Percentiles rank a stretch among this genome's conserved stretches.
These are phyloP conservation scores for Casuarina equisetifolia DNA, from an alignment of 306 rosid genomes.

Conservation along the genomic window DNA sequence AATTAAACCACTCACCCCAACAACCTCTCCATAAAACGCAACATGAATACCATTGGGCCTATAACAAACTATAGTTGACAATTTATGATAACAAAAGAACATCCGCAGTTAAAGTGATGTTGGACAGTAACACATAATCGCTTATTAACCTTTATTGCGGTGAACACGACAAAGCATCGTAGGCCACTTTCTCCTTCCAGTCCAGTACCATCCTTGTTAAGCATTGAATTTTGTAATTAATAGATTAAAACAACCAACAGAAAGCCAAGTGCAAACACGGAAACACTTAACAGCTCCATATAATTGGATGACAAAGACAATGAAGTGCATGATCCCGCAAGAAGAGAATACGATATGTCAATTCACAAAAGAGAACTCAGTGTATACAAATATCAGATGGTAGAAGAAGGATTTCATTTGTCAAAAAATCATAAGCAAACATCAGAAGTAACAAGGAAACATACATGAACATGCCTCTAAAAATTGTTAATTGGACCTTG, in stretches of 20 bases:
- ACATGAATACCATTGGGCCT: too few relatives aligned
- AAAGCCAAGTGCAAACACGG: neutral
- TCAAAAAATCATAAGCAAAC: conserved; percentile 28
- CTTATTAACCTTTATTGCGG: neutral
- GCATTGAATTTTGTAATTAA: neutral
- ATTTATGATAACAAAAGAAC: neutral
- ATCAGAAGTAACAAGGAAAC: conserved; percentile 25
- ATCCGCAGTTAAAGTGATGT: neutral
- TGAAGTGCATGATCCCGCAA: conserved; percentile 1
- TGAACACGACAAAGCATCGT: neutral
- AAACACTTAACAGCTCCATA: neutral
- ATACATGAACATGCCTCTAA: conserved; percentile 39
- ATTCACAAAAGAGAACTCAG: conserved; percentile 31
- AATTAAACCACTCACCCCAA: too few relatives aligned
- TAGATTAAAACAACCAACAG: neutral
- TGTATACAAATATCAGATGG: conserved; percentile 26
- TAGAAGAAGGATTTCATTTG: conserved; percentile 15
- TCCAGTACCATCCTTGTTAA: neutral
- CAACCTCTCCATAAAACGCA: too few relatives aligned
- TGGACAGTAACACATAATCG: neutral
- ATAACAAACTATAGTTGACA: neutral
- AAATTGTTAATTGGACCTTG: conserved; percentile 41
- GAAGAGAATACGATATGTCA: conserved; percentile 23
- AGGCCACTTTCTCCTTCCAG: neutral
- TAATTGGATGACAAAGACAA: neutral